Base-by-base conservation (phyloP, 441 rosid genomes). In the Heliophila coronopifolia region DNA sequence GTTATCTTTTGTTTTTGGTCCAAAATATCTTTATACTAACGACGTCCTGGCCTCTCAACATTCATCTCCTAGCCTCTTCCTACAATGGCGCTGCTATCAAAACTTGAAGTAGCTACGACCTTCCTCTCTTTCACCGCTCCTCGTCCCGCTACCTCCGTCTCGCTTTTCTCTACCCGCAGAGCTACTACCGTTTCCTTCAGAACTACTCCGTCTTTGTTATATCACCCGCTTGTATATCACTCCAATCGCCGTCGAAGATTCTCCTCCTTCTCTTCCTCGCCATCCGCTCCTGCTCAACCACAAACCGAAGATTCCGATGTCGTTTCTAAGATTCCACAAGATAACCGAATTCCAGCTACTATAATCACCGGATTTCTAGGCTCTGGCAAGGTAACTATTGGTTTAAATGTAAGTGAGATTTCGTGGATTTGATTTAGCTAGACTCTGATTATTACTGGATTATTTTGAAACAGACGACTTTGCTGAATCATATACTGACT, bases 311-410 rank as follows among this genome's bases (percentile, higher is more conserved):
- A 77, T 36, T 73, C 84, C 14, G 95, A 77, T 37, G 62, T 79
- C 22, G 51, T 73, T 48, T 71, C 93, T 11, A 81, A 81, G 70
- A 78, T 79, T 54, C 86, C 93, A 2, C 74, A 78, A 0, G 98
- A 92, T 52, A 73, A 69, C 59, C 88, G 96, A 33, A 74, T 81
- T 53, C 96, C 98, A n/a, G 98, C 98, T 45, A 87, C 94, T 7
- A 87, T 92, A 26, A 87, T 92, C 48, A 92, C 96, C 1, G 96
- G 98, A 0, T 87, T 92, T 42, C 52, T 92, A 49, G 98, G 98
- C 23, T 92, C 98, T 19, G 96, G 95, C 30, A 83, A 92, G 87
- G 98, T 91, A n/a, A 13, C 1, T 15, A 1, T 9, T n/a, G 2
- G 17, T n/a, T n/a, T n/a, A n/a, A n/a, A n/a, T n/a, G n/a, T 36